Conservation (phyloP, 768 basidiomycete species). For the Lactifluus hygrophoroides region DNA sequence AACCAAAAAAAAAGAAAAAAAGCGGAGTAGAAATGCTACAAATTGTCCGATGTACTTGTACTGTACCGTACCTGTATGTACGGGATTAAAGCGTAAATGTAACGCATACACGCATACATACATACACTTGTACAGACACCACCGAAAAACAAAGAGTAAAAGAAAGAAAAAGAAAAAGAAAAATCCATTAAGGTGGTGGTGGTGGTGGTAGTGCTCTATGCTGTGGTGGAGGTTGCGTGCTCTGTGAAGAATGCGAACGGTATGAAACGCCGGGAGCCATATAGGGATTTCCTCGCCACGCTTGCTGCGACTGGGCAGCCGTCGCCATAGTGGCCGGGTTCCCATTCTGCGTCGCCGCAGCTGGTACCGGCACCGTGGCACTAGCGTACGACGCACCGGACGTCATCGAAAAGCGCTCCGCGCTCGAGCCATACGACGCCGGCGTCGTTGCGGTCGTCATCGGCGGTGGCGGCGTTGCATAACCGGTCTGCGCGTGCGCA, state of each 20-base stretch:
- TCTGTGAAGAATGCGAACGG: conserved; percentile 6
- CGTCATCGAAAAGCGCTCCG: conserved; percentile 13
- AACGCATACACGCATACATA: not conserved
- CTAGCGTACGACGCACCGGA: conserved; percentile 1
- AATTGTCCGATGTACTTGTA: not conserved
- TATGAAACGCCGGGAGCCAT: not conserved
- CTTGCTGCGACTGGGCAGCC: not conserved
- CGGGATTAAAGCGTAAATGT: not conserved
- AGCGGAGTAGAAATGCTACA: not conserved
- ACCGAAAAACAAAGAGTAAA: too few species aligned
- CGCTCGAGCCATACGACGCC: conserved; percentile 1
- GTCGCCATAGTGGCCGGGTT: not conserved
- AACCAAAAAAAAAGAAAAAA: not conserved
- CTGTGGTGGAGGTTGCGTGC: conserved; percentile 4
- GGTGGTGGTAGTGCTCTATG: conserved; percentile 21
- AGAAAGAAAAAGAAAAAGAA: not conserved
- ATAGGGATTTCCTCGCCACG: conserved; percentile 10
- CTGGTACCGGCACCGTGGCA: not conserved
- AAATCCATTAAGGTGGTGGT: too few species aligned
- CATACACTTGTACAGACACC: not conserved
- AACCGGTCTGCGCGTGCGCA: not conserved
- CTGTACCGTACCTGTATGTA: not conserved
- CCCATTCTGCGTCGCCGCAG: conserved; percentile 1
- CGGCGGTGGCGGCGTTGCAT: not conserved
- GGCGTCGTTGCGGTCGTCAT: not conserved